Evolutionary conservation across 2,329 filamentous ascomycete species (phyloP).

Genomic region (Trichoderma koningiopsis): DNA sequence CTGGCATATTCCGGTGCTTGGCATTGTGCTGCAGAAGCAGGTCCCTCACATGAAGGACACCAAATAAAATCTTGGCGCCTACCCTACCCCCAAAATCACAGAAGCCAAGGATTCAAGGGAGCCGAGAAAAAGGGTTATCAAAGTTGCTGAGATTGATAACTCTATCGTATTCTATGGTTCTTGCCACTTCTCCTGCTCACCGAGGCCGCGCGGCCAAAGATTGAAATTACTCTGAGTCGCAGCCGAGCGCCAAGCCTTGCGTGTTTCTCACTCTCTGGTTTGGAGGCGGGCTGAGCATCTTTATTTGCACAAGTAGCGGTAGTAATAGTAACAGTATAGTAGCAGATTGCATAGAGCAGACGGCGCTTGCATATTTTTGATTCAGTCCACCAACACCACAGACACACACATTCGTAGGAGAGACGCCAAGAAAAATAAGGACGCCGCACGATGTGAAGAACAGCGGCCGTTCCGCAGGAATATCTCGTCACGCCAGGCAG

Average conservation of each 20-base stretch:
- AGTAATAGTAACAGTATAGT: not conserved
- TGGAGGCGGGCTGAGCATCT: not conserved
- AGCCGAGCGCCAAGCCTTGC: constrained; percentile 21
- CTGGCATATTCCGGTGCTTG: not conserved
- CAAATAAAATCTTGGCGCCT: not conserved
- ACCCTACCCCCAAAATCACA: not conserved
- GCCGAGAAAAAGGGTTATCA: not conserved
- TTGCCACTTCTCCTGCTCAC: not conserved
- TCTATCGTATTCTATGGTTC: constrained; percentile 1
- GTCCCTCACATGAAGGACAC: not conserved
- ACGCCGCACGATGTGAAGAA: not conserved
- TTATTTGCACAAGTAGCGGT: not conserved
- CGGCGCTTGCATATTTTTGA: not conserved
- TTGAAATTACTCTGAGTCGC: constrained; percentile 23
- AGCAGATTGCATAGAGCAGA: not conserved
- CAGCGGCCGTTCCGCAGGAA: constrained; percentile 3
- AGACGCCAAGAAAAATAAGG: not conserved
- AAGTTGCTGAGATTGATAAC: constrained; percentile 11
- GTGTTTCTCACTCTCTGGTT: constrained; percentile 11
- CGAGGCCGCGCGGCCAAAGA: constrained; percentile 8
- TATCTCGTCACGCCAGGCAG: constrained; percentile 12
- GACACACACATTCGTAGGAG: not conserved
- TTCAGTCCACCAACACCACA: not conserved
- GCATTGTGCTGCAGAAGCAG: not conserved
- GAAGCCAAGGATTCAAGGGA: not conserved